phyloP scores from a whole-genome alignment of 768 basidiomycete species.

The Pilatotrama ljubarskyi region DNA sequence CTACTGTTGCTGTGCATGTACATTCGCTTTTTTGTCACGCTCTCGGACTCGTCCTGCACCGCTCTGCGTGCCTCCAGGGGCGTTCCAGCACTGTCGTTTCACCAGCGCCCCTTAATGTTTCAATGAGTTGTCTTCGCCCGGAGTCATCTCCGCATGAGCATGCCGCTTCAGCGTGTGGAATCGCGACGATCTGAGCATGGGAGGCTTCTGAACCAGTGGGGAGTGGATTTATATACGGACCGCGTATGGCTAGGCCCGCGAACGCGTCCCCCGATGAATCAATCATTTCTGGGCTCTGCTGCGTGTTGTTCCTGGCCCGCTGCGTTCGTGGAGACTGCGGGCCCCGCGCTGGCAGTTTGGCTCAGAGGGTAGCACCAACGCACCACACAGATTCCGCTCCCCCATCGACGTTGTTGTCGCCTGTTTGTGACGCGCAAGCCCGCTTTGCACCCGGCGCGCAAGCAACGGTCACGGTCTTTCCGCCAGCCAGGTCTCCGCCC shows the following conservation, averaged over 20 bases:
- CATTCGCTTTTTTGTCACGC: slow-evolving; percentile 6
- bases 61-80: not conserved
- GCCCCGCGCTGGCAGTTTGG: not conserved
- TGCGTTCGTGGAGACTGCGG: slow-evolving; percentile 5
- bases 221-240: not conserved
- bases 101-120: not conserved
- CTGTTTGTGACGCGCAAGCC: slow-evolving; percentile 14
- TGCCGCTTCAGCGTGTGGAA: slow-evolving; percentile 9
- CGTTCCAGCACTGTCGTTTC: not conserved
- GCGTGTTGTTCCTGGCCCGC: slow-evolving; percentile 10
- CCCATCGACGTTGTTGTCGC: slow-evolving; percentile 1
- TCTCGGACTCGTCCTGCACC: not conserved
- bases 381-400: not conserved
- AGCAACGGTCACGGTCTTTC: slow-evolving; percentile 1
- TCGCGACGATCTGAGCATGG: slow-evolving; percentile 12
- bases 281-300: not conserved
- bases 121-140: not conserved
- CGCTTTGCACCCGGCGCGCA: not conserved
- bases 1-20: slow-evolving; percentile 12
- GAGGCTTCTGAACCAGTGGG: not conserved
- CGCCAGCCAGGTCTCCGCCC: slow-evolving; percentile 4
- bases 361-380: not conserved
- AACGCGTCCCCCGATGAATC: slow-evolving; percentile 4
- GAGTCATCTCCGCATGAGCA: not conserved
- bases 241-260: not conserved